A percentile compares a stretch with the other conserved stretches of the same genome.
These are phyloP conservation scores for Aphelidium insulamus DNA, from an alignment of 371 early-diverging fungal genomes.

Conservation along the genomic window DNA sequence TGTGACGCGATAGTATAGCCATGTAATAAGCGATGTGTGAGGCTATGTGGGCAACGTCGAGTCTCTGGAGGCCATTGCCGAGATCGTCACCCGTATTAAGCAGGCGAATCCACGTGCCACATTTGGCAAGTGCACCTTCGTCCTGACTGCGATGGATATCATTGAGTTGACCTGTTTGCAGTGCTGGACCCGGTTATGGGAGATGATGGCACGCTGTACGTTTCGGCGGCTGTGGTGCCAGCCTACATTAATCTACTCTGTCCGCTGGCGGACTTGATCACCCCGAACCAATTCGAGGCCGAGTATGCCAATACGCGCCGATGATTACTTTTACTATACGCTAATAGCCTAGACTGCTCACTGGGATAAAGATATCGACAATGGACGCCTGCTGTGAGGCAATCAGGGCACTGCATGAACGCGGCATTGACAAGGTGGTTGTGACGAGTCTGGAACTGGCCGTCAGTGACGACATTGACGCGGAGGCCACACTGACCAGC, in stretches of 20 bases:
- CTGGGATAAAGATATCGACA: constrained; percentile 28
- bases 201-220: constrained; percentile 64
- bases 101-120: constrained; percentile 7
- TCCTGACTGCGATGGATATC: too few species aligned
- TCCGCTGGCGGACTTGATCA: constrained; percentile 44
- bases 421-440: constrained; percentile 43
- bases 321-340: neutral
- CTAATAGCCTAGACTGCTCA: constrained; percentile 19
- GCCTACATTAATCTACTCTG: constrained; percentile 42
- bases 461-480: constrained; percentile 1
- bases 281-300: constrained; percentile 85
- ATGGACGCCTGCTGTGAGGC: constrained; percentile 22
- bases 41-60: constrained; percentile 62
- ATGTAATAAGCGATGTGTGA: too few species aligned
- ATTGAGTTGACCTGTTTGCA: constrained; percentile 8
- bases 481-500: constrained; percentile 3
- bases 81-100: constrained; percentile 8
- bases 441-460: constrained; percentile 38
- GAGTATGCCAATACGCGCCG: constrained; percentile 24
- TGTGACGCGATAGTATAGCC: too few species aligned
- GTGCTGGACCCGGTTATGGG: constrained; percentile 88
- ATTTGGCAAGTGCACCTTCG: constrained; percentile 21
- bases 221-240: constrained; percentile 49
- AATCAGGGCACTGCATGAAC: constrained; percentile 31
- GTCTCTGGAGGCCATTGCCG: constrained; percentile 22